Conservation (phyloP, 345 rosid genomes). For the Balakata baccata region DNA sequence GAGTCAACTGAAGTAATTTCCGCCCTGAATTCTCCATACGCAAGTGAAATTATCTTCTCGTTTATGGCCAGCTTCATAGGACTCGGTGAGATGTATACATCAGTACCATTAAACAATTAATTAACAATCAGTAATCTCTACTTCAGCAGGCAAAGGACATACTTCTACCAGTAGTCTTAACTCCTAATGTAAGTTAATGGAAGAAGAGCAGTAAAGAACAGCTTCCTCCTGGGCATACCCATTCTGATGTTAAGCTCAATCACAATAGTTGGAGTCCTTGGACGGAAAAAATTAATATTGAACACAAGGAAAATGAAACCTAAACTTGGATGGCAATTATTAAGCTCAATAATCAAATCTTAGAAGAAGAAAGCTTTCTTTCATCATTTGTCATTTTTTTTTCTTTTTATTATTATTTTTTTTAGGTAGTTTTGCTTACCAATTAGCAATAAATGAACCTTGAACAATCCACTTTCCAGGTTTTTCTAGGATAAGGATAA, state of each 20-base stretch:
- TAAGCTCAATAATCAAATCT: not conserved
- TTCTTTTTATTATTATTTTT: not conserved
- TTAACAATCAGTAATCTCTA: not conserved
- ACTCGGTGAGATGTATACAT: not conserved
- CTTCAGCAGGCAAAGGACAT: too few species aligned
- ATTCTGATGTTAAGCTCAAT: not conserved
- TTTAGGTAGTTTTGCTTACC: not conserved
- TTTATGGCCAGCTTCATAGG: constrained; percentile 60
- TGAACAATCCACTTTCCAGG: not conserved
- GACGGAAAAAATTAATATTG: not conserved
- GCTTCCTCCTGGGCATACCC: not conserved
- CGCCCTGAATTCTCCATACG: constrained; percentile 49
- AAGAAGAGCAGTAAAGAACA: not conserved
- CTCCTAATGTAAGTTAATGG: too few species aligned
- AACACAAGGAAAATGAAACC: not conserved
- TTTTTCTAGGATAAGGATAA: too few species aligned
- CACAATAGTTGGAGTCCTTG: not conserved
- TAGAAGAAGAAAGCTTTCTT: too few species aligned
- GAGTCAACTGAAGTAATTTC: constrained; percentile 75
- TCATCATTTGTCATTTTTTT: too few species aligned
- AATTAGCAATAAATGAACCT: not conserved
- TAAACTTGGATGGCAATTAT: not conserved
- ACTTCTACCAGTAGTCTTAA: too few species aligned
- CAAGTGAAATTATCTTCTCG: constrained; percentile 67
- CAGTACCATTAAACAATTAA: not conserved